A percentile compares a stretch with the other conserved stretches of the same genome.
Conservation (phyloP, 495 filamentous ascomycete species). For the Hyaloscypha bicolor region DNA sequence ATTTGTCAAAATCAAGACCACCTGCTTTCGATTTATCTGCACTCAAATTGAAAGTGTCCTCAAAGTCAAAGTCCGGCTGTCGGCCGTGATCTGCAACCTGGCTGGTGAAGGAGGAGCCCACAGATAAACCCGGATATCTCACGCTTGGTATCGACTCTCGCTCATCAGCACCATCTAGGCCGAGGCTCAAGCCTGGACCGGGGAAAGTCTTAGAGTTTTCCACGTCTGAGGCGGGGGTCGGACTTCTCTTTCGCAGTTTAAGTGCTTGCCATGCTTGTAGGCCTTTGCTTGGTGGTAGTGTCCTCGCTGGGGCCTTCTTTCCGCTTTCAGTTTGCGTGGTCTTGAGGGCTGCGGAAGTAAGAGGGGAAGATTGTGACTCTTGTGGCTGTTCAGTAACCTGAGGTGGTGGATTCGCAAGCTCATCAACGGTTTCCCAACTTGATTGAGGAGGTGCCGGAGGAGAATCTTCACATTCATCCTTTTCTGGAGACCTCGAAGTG, state of each 20-base stretch:
- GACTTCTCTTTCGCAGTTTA: constrained; percentile 1
- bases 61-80: constrained; percentile 31
- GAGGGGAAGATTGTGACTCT: background rate
- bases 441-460: constrained; percentile 22
- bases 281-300: constrained; percentile 18
- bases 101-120: constrained; percentile 27
- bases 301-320: background rate
- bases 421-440: constrained; percentile 27
- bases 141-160: constrained; percentile 8
- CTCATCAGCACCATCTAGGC: constrained; percentile 11
- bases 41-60: constrained; percentile 18
- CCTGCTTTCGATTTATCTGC: constrained; percentile 12
- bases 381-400: background rate
- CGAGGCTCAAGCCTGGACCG: background rate
- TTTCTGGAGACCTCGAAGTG: constrained; percentile 1
- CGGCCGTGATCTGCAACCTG: constrained; percentile 29
- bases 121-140: constrained; percentile 28
- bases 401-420: constrained; percentile 1
- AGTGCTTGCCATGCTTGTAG: constrained; percentile 24
- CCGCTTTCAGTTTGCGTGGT: background rate
- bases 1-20: constrained; percentile 3
- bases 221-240: background rate
- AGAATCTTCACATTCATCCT: background rate
- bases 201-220: background rate
- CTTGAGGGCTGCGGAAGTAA: background rate